These are phyloP conservation scores for Exophiala calicioides DNA, from an alignment of 2,329 filamentous ascomycete species.

Conservation along the genomic window DNA sequence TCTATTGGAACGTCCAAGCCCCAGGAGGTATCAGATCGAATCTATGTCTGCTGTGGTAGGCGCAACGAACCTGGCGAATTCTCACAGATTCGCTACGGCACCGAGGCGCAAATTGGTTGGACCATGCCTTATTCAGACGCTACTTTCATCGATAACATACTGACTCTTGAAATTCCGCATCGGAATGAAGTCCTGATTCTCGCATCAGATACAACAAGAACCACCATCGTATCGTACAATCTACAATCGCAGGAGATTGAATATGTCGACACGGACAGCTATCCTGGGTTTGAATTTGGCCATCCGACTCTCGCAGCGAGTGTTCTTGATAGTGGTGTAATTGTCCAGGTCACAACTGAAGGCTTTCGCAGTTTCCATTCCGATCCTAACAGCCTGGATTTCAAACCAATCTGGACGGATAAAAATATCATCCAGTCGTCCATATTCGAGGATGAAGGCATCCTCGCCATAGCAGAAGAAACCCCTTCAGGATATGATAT, in stretches of 20 bases:
- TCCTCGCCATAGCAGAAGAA: conserved; percentile 10
- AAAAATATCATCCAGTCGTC: conserved; percentile 6
- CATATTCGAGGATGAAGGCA: conserved; percentile 8
- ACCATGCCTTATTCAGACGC: conserved; percentile 44
- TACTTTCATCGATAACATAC: conserved; percentile 44
- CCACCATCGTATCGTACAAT: conserved; percentile 42
- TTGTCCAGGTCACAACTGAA: conserved; percentile 45
- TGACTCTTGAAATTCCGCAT: conserved; percentile 43
- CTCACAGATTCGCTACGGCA: conserved; percentile 68
- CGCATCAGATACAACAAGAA: conserved; percentile 44
- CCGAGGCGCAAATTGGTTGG: conserved; percentile 66
- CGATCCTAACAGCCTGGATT: neutral
- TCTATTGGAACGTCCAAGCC: neutral
- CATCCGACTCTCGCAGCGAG: conserved; percentile 48
- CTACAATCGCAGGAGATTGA: conserved; percentile 42
- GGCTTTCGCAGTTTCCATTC: conserved; percentile 16
- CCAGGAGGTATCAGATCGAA: conserved; percentile 10
- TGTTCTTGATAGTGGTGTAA: conserved; percentile 36
- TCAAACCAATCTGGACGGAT: conserved; percentile 1
- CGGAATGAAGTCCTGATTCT: conserved; percentile 42
- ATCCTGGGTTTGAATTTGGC: conserved; percentile 43
- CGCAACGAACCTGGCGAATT: conserved; percentile 57
- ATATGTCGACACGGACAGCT: conserved; percentile 40
- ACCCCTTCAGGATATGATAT: conserved; percentile 12
- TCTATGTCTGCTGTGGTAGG: conserved; percentile 34